Base-by-base conservation (phyloP, 352 stramenopile species). In the Albugo laibachii region DNA sequence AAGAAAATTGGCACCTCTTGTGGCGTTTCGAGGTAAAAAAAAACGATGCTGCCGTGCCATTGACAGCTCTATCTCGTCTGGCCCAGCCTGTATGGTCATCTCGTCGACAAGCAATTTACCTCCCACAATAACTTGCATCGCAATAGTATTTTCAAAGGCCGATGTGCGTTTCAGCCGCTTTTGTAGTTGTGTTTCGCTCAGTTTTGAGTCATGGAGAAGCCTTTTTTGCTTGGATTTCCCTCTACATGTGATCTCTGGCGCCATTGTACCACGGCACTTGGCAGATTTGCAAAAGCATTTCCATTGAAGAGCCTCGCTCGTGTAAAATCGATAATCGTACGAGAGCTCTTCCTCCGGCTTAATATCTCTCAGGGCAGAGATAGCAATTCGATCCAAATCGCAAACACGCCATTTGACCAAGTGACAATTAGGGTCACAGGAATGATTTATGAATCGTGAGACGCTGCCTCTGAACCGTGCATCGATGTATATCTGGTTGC, bases 371-470 rank as follows among this genome's bases (percentile, higher is more conserved):
- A 93, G 56, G 20, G 80, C 83, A 11, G 86, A 93, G 56, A 97
- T 96, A 27, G 80, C 85, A 52, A 96, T 94, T 37, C 86, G 80
- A 51, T 93, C 93, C 38, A 89, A 65, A 36, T 87, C 91, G 37
- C 74, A 77, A 24, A 97, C 92, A 47, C 87, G 93, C 93, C 93
- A 98, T 57, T 94, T 93, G 54, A 97, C 65, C 34, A 97, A 61
- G 13, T 83, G 73, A 58, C 89, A 97, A 58, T 97, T 98, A 0
- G 93, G 93, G 27, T 96, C 80, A 55, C 92, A 98, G 11, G 82
- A 94, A 63, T 98, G 93, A 61, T 98, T 97, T 59, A 97, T 97
- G 62, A 96, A 97, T 19, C 93, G 80, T 16, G 92, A 96, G 19
- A 95, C 77, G 48, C 86, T 93, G 15, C 93, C 93, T 53, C 93